Percentiles rank a stretch among this genome's conserved stretches.
These are phyloP conservation scores for Aspergillus affinis DNA, from an alignment of 495 filamentous ascomycete genomes.

Conservation along the genomic window DNA sequence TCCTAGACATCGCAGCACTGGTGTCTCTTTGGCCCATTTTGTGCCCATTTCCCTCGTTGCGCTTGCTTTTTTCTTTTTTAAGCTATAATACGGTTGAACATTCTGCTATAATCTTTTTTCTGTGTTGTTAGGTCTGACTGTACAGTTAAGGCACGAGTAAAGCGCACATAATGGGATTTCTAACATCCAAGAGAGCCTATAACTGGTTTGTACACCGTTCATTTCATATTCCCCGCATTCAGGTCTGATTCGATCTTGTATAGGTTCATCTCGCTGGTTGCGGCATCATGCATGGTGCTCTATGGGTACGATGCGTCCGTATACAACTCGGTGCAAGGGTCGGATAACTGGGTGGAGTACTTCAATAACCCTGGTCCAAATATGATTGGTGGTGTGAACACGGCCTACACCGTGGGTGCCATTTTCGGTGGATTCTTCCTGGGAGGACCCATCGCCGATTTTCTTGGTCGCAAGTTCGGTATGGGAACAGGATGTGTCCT, in stretches of 20 bases:
- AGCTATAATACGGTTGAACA: neutral
- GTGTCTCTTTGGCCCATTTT: neutral
- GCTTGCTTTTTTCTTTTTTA: neutral
- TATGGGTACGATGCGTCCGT: conserved; percentile 68
- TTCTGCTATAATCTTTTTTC: no score
- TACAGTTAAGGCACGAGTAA: neutral
- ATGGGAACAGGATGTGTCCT: conserved; percentile 58
- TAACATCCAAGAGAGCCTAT: conserved; percentile 34
- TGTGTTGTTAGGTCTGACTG: neutral
- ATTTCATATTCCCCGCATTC: neutral
- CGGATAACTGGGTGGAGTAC: conserved; percentile 57
- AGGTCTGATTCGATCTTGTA: neutral
- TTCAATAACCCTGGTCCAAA: conserved; percentile 54
- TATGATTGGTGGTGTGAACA: conserved; percentile 58
- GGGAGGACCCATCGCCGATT: conserved; percentile 57
- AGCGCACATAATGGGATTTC: neutral
- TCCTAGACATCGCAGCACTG: neutral
- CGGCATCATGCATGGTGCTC: conserved; percentile 65
- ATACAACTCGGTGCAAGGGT: conserved; percentile 62
- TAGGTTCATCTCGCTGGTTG: conserved; percentile 62
- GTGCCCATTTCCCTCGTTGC: conserved; percentile 12
- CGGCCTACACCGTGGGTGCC: conserved; percentile 62
- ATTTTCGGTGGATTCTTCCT: conserved; percentile 63
- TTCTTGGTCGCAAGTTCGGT: conserved; percentile 55
- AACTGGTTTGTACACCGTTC: conserved; percentile 31